phyloP scores from a whole-genome alignment of 2,329 filamentous ascomycete genomes.

The Pezizomycotina sp. region DNA sequence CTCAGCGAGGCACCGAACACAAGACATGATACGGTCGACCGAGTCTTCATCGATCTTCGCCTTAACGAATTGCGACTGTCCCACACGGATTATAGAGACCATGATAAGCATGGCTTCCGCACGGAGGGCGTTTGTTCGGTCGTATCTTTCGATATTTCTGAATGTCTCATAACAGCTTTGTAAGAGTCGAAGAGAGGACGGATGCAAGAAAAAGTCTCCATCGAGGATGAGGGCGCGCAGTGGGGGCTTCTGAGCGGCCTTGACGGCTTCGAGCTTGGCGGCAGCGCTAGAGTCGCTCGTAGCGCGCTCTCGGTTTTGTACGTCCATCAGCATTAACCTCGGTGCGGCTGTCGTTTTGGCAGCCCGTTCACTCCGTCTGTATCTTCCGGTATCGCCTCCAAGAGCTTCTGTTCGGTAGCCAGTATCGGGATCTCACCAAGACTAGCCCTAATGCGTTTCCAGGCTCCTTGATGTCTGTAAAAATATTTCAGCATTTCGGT shows the following conservation, averaged over 20 bases:
- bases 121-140: constrained; percentile 80
- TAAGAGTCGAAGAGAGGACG: constrained; percentile 86
- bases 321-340: constrained; percentile 93
- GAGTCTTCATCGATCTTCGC: constrained; percentile 95
- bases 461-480: constrained; percentile 71
- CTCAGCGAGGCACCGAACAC: constrained; percentile 78
- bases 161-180: no score
- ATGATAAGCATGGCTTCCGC: constrained; percentile 99
- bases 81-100: constrained; percentile 95
- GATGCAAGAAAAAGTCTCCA: constrained; percentile 89
- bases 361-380: constrained; percentile 51
- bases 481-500: no score
- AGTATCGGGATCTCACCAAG: constrained; percentile 94
- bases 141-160: constrained; percentile 97
- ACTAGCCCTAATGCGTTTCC: constrained; percentile 87
- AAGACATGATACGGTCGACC: constrained; percentile 96
- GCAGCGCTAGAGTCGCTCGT: constrained; percentile 82
- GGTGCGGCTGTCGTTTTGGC: constrained; percentile 59
- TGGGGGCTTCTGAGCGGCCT: constrained; percentile 90
- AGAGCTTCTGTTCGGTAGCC: constrained; percentile 76
- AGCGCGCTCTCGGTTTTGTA: constrained; percentile 94
- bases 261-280: constrained; percentile 86
- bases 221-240: constrained; percentile 88
- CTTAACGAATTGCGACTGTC: constrained; percentile 97
- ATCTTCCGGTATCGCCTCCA: constrained; percentile 59